phyloP scores from a whole-genome alignment of 164 flowering plant genomes.

The Aristolochia fimbriata region DNA sequence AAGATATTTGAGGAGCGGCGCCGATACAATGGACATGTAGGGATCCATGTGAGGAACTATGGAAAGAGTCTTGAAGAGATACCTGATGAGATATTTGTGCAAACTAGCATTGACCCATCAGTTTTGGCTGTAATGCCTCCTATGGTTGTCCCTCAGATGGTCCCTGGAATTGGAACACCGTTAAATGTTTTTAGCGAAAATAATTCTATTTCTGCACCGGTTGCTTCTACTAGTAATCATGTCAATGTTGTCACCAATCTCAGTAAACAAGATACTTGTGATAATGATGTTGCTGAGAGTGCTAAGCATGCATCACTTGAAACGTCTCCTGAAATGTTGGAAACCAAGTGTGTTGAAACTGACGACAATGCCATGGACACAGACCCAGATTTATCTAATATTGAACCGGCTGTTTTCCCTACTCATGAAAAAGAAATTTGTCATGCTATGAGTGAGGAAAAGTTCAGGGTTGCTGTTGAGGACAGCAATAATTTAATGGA shows the following conservation, averaged over 20 bases:
- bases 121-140: slow-evolving; percentile 18
- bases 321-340: no score
- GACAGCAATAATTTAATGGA: background rate
- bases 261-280: background rate
- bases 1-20: slow-evolving; percentile 57
- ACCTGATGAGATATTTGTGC: slow-evolving; percentile 19
- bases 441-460: background rate
- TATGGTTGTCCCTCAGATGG: slow-evolving; percentile 6
- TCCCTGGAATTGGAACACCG: background rate
- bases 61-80: slow-evolving; percentile 32
- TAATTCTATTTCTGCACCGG: slow-evolving; percentile 2
- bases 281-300: background rate
- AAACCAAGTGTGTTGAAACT: slow-evolving; percentile 4
- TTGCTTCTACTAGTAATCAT: slow-evolving; percentile 5
- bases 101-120: slow-evolving; percentile 18
- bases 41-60: slow-evolving; percentile 53
- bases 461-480: background rate
- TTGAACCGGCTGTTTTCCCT: background rate
- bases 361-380: background rate
- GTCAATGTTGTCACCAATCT: background rate
- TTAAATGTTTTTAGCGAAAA: slow-evolving; percentile 13
- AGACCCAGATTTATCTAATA: slow-evolving; percentile 1
- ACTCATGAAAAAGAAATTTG: background rate
- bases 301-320: background rate
- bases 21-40: slow-evolving; percentile 73